Conservation (phyloP, 2,329 filamentous ascomycete species). For the Atkinsonella hypoxylon region DNA sequence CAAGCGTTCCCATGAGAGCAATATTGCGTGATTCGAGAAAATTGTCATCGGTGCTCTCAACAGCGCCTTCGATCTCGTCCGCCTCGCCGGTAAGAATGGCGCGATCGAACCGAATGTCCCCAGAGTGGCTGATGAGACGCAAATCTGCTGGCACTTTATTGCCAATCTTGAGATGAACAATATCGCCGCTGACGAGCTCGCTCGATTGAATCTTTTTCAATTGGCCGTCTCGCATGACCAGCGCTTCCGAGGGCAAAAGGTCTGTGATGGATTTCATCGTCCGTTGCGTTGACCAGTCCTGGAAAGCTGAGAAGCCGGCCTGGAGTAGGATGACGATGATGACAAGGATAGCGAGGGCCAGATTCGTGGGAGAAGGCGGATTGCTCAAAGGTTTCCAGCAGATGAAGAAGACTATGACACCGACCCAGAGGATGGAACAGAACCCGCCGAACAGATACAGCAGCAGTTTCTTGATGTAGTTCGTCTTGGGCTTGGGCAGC, state of each 20-base stretch:
- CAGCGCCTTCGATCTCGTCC: slow-evolving; percentile 27
- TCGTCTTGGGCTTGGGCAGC: slow-evolving; percentile 28
- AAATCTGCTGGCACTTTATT: slow-evolving; percentile 37
- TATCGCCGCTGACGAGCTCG: slow-evolving; percentile 33
- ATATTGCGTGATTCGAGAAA: slow-evolving; percentile 32
- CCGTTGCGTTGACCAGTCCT: slow-evolving; percentile 34
- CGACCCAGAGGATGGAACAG: slow-evolving; percentile 34
- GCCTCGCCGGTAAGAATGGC: slow-evolving; percentile 30
- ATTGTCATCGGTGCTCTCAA: slow-evolving; percentile 27
- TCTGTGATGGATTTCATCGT: slow-evolving; percentile 36
- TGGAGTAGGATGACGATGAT: slow-evolving; percentile 35
- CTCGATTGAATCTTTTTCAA: slow-evolving; percentile 25
- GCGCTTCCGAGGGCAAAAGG: slow-evolving; percentile 30
- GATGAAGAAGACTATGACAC: slow-evolving; percentile 34
- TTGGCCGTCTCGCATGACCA: slow-evolving; percentile 32
- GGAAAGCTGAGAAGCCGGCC: slow-evolving; percentile 32
- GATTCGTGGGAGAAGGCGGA: slow-evolving; percentile 30
- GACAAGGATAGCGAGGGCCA: slow-evolving; percentile 33
- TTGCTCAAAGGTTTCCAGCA: slow-evolving; percentile 34
- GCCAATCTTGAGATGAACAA: slow-evolving; percentile 32
- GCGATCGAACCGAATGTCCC: slow-evolving; percentile 30
- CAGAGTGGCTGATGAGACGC: slow-evolving; percentile 28
- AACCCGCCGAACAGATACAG: slow-evolving; percentile 35
- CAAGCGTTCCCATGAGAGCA: slow-evolving; percentile 29
- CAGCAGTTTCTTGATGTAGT: slow-evolving; percentile 29